phyloP scores from a whole-genome alignment of 129 eudicot genomes.

The Helichrysum umbraculigerum region DNA sequence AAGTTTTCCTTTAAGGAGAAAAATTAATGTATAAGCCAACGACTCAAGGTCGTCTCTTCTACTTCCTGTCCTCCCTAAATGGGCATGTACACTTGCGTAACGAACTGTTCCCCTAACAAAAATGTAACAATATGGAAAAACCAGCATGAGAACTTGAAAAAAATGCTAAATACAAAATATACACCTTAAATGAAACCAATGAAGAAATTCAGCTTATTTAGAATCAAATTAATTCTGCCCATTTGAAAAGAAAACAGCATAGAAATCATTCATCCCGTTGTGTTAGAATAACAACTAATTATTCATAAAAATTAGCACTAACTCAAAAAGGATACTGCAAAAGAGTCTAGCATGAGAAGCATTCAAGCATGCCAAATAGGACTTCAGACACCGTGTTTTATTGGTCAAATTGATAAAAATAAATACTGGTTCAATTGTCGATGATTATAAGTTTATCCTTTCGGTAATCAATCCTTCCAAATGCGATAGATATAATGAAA shows the following conservation, averaged over 20 bases:
- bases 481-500: not conserved
- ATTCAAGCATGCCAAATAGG: no score
- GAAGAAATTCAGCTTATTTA: not conserved
- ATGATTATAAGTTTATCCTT: not conserved
- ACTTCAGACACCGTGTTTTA: not conserved
- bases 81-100: conserved; percentile 97
- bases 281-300: not conserved
- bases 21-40: conserved; percentile 84
- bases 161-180: not conserved
- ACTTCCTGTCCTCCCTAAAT: conserved; percentile 88
- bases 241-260: not conserved
- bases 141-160: not conserved
- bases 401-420: not conserved
- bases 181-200: not conserved
- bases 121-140: not conserved
- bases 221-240: not conserved
- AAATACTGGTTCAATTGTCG: not conserved
- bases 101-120: conserved; percentile 84
- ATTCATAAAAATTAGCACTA: not conserved
- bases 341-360: not conserved
- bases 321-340: not conserved
- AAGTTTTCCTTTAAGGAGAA: conserved; percentile 76
- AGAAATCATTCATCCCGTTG: not conserved
- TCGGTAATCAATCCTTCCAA: not conserved
- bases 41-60: conserved; percentile 97